These are phyloP conservation scores for Tulasnella calospora DNA, from an alignment of 768 basidiomycete species.

Conservation along the genomic window DNA sequence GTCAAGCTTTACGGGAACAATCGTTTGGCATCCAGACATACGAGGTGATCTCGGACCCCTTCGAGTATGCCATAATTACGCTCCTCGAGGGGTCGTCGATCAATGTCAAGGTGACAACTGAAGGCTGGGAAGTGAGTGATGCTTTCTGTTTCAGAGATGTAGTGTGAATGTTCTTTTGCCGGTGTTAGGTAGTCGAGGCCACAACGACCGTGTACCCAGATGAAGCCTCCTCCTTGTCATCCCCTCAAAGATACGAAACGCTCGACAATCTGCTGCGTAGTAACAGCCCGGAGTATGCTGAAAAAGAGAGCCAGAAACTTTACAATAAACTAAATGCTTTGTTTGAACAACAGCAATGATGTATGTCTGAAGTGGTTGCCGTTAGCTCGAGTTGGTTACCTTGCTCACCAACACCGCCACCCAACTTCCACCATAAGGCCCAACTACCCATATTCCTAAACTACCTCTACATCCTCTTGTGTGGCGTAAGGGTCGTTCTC, in stretches of 20 bases:
- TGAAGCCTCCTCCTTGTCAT: neutral
- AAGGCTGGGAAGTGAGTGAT: conserved; percentile 19
- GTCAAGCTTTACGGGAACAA: conserved; percentile 5
- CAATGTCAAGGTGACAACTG: neutral
- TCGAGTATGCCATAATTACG: neutral
- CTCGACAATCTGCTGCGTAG: conserved; percentile 14
- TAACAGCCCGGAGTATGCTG: conserved; percentile 10
- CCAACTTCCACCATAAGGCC: neutral
- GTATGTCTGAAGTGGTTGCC: neutral
- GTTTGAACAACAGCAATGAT: conserved; percentile 1
- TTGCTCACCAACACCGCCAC: neutral
- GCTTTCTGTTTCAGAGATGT: neutral
- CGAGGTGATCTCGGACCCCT: neutral
- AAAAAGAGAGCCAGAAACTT: neutral
- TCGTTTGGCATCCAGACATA: conserved; percentile 13
- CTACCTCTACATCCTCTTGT: neutral
- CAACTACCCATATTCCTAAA: neutral
- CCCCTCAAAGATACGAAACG: neutral
- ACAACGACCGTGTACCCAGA: neutral
- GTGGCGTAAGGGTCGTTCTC: neutral
- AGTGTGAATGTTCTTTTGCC: neutral
- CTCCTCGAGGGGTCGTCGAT: conserved; percentile 13
- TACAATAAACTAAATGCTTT: neutral
- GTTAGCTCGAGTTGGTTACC: neutral
- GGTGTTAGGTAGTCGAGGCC: neutral